Conservation (phyloP, 2,329 filamentous ascomycete genomes). For the Pseudophaeomoniella oleicola region DNA sequence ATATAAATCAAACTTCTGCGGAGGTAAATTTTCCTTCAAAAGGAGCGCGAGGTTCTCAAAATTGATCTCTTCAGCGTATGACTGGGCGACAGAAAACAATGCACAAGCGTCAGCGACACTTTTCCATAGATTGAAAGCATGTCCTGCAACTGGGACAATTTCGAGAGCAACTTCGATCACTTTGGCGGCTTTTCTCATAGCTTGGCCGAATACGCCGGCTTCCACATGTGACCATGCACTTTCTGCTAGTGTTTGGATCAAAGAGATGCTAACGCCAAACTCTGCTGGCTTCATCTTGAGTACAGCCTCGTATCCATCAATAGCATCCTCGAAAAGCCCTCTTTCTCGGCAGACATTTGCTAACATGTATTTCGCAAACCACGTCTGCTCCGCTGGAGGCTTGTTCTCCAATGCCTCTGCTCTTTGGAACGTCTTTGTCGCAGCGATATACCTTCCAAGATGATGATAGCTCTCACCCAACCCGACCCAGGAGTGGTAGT, state of each 20-base stretch:
- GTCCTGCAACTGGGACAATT: slow-evolving; percentile 45
- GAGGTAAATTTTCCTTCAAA: slow-evolving; percentile 38
- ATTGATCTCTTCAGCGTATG: slow-evolving; percentile 50
- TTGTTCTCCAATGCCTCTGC: slow-evolving; percentile 61
- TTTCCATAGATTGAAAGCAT: slow-evolving; percentile 93
- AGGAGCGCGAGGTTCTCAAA: slow-evolving; percentile 39
- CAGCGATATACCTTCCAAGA: slow-evolving; percentile 85
- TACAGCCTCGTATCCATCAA: slow-evolving; percentile 61
- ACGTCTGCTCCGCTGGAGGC: slow-evolving; percentile 52
- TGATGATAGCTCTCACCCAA: slow-evolving; percentile 96
- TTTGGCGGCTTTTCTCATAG: slow-evolving; percentile 53
- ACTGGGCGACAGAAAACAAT: slow-evolving; percentile 66
- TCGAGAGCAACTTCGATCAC: slow-evolving; percentile 53
- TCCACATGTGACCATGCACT: slow-evolving; percentile 63
- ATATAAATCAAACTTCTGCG: slow-evolving; percentile 36
- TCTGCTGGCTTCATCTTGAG: slow-evolving; percentile 54
- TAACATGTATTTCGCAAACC: slow-evolving; percentile 96
- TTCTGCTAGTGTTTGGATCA: slow-evolving; percentile 80
- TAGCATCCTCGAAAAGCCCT: slow-evolving; percentile 75
- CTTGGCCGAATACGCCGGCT: slow-evolving; percentile 74
- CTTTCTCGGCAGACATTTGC: slow-evolving; percentile 88
- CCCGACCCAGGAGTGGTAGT: slow-evolving; percentile 94
- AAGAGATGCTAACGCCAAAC: slow-evolving; percentile 72
- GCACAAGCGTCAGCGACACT: slow-evolving; percentile 77
- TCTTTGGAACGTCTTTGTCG: slow-evolving; percentile 76